Evolutionary conservation across 2,329 filamentous ascomycete species (phyloP).

Genomic region (Fusarium sp.): DNA sequence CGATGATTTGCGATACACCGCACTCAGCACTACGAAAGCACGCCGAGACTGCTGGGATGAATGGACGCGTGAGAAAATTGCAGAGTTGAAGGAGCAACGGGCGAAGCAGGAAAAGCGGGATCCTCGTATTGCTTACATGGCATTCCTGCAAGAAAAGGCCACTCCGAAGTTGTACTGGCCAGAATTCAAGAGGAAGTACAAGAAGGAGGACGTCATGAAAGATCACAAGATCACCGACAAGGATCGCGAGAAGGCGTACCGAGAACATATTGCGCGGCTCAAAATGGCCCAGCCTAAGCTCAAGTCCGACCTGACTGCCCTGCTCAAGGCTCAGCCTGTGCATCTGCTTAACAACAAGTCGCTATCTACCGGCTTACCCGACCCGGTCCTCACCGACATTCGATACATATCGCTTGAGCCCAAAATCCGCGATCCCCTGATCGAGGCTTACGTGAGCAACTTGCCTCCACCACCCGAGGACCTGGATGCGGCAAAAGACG

Average conservation of each 20-base stretch:
- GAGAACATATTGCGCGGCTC: constrained; percentile 76
- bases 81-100: constrained; percentile 75
- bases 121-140: constrained; percentile 83
- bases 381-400: constrained; percentile 71
- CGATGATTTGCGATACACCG: constrained; percentile 87
- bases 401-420: constrained; percentile 75
- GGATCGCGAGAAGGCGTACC: constrained; percentile 82
- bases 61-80: constrained; percentile 84
- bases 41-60: constrained; percentile 85
- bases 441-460: constrained; percentile 74
- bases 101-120: constrained; percentile 83
- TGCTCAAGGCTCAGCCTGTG: constrained; percentile 71
- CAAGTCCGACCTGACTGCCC: constrained; percentile 74
- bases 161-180: constrained; percentile 96
- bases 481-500: constrained; percentile 55
- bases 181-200: constrained; percentile 93
- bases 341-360: constrained; percentile 70
- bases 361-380: constrained; percentile 67
- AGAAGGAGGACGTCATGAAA: constrained; percentile 83
- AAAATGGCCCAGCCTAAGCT: constrained; percentile 73
- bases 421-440: constrained; percentile 69
- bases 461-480: constrained; percentile 68
- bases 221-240: constrained; percentile 77
- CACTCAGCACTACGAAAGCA: constrained; percentile 81
- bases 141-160: constrained; percentile 82